Conservation (phyloP, 306 rosid species). For the Cucumis hystrix region DNA sequence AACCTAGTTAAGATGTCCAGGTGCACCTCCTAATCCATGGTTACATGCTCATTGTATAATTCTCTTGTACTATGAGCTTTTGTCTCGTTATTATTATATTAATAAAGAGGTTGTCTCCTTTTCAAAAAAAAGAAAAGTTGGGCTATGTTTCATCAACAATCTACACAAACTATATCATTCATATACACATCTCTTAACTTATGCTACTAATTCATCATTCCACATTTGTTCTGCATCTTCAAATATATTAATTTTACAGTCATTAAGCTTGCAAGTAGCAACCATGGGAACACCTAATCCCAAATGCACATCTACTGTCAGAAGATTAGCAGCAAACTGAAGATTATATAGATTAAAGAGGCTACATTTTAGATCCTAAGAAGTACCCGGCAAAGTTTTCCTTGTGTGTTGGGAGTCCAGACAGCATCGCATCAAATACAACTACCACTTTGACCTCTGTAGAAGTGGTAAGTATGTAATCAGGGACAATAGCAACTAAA, state of each 20-base stretch:
- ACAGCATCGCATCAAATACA: conserved; percentile 90
- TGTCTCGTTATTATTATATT: no score
- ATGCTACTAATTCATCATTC: neutral
- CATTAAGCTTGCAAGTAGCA: neutral
- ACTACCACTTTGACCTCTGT: conserved; percentile 82
- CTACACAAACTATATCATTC: neutral
- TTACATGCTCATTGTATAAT: no score
- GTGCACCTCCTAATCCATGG: no score
- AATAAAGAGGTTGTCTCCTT: no score
- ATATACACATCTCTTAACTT: neutral
- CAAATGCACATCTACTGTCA: neutral
- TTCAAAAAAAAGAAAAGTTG: neutral
- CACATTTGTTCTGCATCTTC: neutral
- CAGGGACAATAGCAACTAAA: neutral
- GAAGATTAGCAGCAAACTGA: neutral
- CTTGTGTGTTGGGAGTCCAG: conserved; percentile 81
- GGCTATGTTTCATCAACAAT: neutral
- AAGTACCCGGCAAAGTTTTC: conserved; percentile 62
- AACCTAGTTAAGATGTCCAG: no score
- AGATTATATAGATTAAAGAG: neutral
- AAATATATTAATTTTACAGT: neutral
- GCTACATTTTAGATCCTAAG: conserved; percentile 8
- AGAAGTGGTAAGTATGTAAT: conserved; percentile 14
- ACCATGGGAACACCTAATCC: neutral
- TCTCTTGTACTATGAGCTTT: no score